Percentiles rank a stretch among this genome's conserved stretches.
Conservation (phyloP, 2,329 filamentous ascomycete genomes). For the Tympanopsis confertula region DNA sequence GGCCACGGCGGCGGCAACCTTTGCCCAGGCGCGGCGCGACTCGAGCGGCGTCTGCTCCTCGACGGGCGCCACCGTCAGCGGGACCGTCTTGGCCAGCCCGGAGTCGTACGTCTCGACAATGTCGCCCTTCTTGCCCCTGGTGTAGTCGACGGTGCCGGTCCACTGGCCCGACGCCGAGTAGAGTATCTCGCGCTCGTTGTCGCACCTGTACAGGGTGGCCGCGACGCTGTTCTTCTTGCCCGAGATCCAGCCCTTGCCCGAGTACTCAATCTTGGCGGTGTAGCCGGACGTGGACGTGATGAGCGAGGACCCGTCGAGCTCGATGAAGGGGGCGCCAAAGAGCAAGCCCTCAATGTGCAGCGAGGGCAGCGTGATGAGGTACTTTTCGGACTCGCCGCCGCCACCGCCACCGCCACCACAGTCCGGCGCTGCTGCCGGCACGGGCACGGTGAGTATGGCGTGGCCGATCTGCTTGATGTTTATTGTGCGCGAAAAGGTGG, state of each 20-base stretch:
- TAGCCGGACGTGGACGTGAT: constrained; percentile 81
- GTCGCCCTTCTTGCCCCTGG: constrained; percentile 42
- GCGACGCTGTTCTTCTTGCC: constrained; percentile 84
- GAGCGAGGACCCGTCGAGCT: constrained; percentile 74
- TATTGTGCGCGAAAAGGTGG: constrained; percentile 85
- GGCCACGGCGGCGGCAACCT: constrained; percentile 70
- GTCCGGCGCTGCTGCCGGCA: no score
- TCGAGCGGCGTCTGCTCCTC: constrained; percentile 79
- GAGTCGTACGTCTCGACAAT: constrained; percentile 52
- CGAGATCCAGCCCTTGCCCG: constrained; percentile 83
- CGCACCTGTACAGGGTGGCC: constrained; percentile 60
- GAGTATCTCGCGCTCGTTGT: constrained; percentile 59
- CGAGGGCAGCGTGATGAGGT: constrained; percentile 81
- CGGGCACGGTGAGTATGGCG: constrained; percentile 66
- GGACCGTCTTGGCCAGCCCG: constrained; percentile 42
- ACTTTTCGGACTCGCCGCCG: constrained; percentile 45
- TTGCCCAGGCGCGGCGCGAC: constrained; percentile 76
- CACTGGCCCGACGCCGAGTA: constrained; percentile 86
- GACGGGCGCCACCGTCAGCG: constrained; percentile 60
- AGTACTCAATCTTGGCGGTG: constrained; percentile 83
- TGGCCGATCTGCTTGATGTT: constrained; percentile 92
- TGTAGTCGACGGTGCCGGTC: constrained; percentile 73
- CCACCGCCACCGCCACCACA: no score
- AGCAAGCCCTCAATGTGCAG: constrained; percentile 92
- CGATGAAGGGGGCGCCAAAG: constrained; percentile 75